Evolutionary conservation across 2,329 filamentous ascomycete genomes (phyloP).

Genomic region (Coniochaeta prunicola): DNA sequence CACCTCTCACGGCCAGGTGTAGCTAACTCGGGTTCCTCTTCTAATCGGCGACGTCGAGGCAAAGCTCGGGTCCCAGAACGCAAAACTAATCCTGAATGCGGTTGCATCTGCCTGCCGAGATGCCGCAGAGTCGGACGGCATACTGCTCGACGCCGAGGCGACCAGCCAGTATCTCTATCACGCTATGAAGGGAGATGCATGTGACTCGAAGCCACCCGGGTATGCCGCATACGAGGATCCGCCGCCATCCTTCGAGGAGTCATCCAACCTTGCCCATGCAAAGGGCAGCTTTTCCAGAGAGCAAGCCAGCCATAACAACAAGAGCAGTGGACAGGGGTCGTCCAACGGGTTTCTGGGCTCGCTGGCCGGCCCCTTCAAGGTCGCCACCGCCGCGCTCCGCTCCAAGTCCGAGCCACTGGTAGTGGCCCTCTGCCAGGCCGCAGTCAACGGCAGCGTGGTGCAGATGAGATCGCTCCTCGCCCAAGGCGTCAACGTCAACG

Average conservation of each 20-base stretch:
- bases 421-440: slow-evolving; percentile 27
- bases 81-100: neutral
- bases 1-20: no score
- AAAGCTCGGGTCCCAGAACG: neutral
- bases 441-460: slow-evolving; percentile 21
- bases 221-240: neutral
- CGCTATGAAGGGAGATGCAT: no score
- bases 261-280: no score
- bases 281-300: neutral
- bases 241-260: neutral
- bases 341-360: neutral
- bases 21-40: no score
- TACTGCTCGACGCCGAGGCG: neutral
- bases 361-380: slow-evolving; percentile 18
- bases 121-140: neutral
- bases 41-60: neutral
- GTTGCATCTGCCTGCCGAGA: neutral
- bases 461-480: slow-evolving; percentile 24
- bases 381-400: slow-evolving; percentile 22
- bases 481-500: slow-evolving; percentile 27
- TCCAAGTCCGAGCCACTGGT: slow-evolving; percentile 29
- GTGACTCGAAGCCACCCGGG: neutral
- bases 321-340: neutral
- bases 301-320: neutral
- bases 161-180: neutral